Conservation (phyloP, 2,329 filamentous ascomycete genomes). For the Exophiala oligosperma region DNA sequence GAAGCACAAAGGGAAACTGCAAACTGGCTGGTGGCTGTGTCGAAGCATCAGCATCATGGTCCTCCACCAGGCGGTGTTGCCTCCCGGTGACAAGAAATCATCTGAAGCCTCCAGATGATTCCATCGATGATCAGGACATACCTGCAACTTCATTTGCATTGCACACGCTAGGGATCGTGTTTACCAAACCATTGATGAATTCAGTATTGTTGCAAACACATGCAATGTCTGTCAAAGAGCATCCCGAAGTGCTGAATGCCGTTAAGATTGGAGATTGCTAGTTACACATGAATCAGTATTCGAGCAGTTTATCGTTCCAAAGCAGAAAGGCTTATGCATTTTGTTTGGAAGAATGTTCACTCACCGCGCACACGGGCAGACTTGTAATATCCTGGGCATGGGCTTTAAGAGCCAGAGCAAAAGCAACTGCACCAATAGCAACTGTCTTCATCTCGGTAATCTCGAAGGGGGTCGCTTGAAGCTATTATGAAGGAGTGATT, state of each 20-base stretch:
- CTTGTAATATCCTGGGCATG: conserved; percentile 8
- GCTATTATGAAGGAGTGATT: no score
- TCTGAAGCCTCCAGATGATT: no score
- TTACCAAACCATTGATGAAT: conserved; percentile 8
- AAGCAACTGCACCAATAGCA: background rate
- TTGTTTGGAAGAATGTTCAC: background rate
- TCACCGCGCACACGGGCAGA: conserved; percentile 11
- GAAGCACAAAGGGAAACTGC: background rate
- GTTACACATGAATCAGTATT: background rate
- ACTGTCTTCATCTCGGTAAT: conserved; percentile 4
- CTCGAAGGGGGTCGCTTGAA: no score
- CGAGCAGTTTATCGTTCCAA: no score
- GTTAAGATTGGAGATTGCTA: conserved; percentile 14
- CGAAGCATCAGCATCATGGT: background rate
- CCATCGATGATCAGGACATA: background rate
- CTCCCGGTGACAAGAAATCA: no score
- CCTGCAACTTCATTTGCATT: background rate
- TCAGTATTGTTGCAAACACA: conserved; percentile 10
- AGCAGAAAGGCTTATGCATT: no score
- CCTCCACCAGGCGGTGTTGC: no score
- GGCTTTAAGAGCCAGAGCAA: conserved; percentile 6
- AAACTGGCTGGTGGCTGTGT: conserved; percentile 2
- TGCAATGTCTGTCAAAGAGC: conserved; percentile 9
- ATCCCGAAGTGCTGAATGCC: conserved; percentile 12
- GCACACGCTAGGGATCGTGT: conserved; percentile 8